Base-by-base conservation (phyloP, 1,284 basidiomycete species). In the Hortiboletus rubellus region DNA sequence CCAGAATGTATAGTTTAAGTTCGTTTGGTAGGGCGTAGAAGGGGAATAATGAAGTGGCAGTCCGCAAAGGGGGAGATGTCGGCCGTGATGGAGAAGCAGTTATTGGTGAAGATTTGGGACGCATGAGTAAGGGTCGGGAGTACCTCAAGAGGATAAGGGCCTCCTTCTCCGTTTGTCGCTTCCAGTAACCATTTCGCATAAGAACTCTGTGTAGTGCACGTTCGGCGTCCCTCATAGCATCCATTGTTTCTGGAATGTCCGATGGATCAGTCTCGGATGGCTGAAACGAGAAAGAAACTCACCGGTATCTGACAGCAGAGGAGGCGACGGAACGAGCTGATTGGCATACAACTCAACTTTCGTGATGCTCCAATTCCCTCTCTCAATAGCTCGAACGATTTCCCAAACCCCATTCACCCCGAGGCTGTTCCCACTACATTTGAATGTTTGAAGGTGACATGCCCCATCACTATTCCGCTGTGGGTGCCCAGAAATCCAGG, bases 1-100 rank as follows among this genome's bases (percentile, higher is more conserved):
- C 81, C 34, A 89, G 76, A 53, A 85, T 81, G 64, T 83, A 63
- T 5, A 84, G 74, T 57, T 83, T 80, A 22, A 90, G 74, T 66
- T 90, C 87, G 24, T 71, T 78, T 0, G 87, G 87, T 31, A 90
- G 75, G 15, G 64, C 64, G 18, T 62, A 64, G 63, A 82, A 83
- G 10, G 72, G 71, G 60, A 76, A 75, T n/a, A 57, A 47, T 18
- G 61, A 65, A 3, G 65, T 65, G 30, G 55, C 61, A 37, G 54
- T 60, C 31, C 63, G 60, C 55, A 62, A 60, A 60, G 59, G 60
- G 40, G 58, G 67, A 10, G 67, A 59, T 18, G 51, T 40, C 18
- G 57, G 33, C 44, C 48, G 42, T 27, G 60, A 53, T 31, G 55
- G 58, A 10, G 59, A 42, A n/a, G 43, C 22, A 18, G 38, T 31